These are phyloP conservation scores for Mycocentrospora acerina DNA, from an alignment of 2,329 filamentous ascomycete species.

Conservation along the genomic window DNA sequence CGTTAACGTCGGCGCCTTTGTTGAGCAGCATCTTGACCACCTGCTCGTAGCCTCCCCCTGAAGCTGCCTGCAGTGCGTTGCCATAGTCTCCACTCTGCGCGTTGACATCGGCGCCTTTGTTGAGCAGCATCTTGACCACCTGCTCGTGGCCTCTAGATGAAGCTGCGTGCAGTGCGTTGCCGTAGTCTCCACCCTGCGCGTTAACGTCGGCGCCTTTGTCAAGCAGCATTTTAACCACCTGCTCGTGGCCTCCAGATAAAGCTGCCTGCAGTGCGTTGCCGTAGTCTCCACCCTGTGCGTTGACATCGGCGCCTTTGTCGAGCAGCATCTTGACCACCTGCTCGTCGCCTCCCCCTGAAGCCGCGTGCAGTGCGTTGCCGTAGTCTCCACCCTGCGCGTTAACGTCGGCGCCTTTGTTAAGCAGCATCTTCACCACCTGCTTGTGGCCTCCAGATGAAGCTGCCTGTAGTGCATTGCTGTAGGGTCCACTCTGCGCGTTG, in stretches of 20 bases:
- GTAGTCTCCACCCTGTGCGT: not conserved
- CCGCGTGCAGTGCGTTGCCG: conserved; percentile 3
- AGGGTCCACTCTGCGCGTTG: conserved; percentile 1
- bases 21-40: conserved; percentile 3
- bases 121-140: conserved; percentile 1
- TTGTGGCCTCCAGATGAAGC: not conserved
- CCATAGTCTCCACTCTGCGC: too few species aligned
- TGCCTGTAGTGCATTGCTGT: conserved; percentile 2
- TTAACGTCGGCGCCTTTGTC: not conserved
- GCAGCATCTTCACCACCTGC: conserved; percentile 4
- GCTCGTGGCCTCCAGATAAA: not conserved
- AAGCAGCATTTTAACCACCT: conserved; percentile 2
- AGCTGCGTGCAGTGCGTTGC: conserved; percentile 5
- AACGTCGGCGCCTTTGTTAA: not conserved
- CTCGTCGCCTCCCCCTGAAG: not conserved
- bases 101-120: too few species aligned
- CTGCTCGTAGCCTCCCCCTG: not conserved
- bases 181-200: not conserved
- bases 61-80: conserved; percentile 4
- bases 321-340: conserved; percentile 3
- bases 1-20: too few species aligned
- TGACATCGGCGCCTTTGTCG: not conserved
- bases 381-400: not conserved
- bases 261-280: not conserved
- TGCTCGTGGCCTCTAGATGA: conserved; percentile 10